Base-by-base conservation (phyloP, 192 early-diverging fungal genomes). In the Linnemannia hyalina region DNA sequence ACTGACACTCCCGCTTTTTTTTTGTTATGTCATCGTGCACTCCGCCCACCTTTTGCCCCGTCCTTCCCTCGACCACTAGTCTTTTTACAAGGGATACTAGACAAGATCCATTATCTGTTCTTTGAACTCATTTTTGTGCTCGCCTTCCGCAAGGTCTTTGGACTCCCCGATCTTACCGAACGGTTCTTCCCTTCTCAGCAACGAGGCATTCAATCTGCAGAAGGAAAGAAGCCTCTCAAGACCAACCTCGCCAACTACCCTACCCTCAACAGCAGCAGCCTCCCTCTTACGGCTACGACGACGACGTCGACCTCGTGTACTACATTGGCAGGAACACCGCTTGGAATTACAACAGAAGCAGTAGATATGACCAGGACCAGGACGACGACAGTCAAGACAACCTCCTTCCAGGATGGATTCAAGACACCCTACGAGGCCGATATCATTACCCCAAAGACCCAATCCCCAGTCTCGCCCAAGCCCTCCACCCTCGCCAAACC, bases 111-210 rank as follows among this genome's bases (percentile, higher is more conserved):
- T 47, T 85, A 80, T 23, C 70, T 85, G 11, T 85, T 85, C 44
- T 85, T 85, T 35, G 83, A 85, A 23, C 78, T 85, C 35, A 85
- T 85, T 13, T 85, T 85, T 77, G 83, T 85, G 22, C 55, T 80
- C 10, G 78, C 83, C n/a, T 85, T 85, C 73, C 40, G 83, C 15
- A 85, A 73, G 32, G 54, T 85, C 68, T 85, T 85, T 80, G 83
- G 83, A 26, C 47, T 85, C 18, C 83, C 83, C 10, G 83, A 85
- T 73, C 46, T 85, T 22, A 75, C 78, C 16, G 83, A 85, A 29
- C 73, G 83, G 9, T 60, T 80, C 47, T 80, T 85, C 35, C 83
- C 75, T 2, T 60, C 76, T 18, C 29, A 73, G 23, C 29, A 73
- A 32, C 47, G 63, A n/a, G 35, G 74, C 20, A 68, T 85, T 23